Evolutionary conservation across 2,329 filamentous ascomycete species (phyloP).

Genomic region (Xylaria sp.): DNA sequence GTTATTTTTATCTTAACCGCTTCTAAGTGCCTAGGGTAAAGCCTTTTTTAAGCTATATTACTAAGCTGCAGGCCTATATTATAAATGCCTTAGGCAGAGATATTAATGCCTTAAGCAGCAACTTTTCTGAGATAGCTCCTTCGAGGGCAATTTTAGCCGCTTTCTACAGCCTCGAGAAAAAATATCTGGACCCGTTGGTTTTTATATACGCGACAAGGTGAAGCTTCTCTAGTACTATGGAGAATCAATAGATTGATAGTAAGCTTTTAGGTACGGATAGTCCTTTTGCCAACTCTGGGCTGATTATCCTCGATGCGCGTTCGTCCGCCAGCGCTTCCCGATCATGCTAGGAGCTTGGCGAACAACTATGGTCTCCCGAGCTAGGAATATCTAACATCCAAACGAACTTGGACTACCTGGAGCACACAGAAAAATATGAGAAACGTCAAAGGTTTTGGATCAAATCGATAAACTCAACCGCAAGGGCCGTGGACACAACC

Average conservation of each 20-base stretch:
- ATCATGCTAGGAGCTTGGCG: slow-evolving; percentile 47
- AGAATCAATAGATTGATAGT: slow-evolving; percentile 44
- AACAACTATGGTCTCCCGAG: slow-evolving; percentile 46
- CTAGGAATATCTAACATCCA: slow-evolving; percentile 38
- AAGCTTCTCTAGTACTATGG: too few relatives aligned
- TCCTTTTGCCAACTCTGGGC: slow-evolving; percentile 41
- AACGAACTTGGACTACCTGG: slow-evolving; percentile 45
- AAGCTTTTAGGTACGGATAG: slow-evolving; percentile 40
- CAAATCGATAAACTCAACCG: slow-evolving; percentile 30
- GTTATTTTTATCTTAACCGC: too few relatives aligned
- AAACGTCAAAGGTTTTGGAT: slow-evolving; percentile 46
- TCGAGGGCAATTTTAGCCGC: too few relatives aligned
- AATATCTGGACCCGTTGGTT: too few relatives aligned
- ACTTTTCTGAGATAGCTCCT: too few relatives aligned
- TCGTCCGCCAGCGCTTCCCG: slow-evolving; percentile 39
- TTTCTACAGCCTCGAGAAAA: too few relatives aligned
- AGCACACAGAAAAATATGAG: slow-evolving; percentile 39
- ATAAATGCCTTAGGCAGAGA: too few relatives aligned
- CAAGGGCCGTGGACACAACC: slow-evolving; percentile 38
- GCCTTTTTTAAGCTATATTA: too few relatives aligned
- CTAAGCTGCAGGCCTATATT: too few relatives aligned
- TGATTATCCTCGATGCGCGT: slow-evolving; percentile 44
- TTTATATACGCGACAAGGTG: too few relatives aligned
- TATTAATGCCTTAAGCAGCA: too few relatives aligned
- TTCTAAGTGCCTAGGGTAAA: too few relatives aligned